These are phyloP conservation scores for Ophiocordyceps camponoti-leonardi DNA, from an alignment of 2,329 filamentous ascomycete genomes.

Conservation along the genomic window DNA sequence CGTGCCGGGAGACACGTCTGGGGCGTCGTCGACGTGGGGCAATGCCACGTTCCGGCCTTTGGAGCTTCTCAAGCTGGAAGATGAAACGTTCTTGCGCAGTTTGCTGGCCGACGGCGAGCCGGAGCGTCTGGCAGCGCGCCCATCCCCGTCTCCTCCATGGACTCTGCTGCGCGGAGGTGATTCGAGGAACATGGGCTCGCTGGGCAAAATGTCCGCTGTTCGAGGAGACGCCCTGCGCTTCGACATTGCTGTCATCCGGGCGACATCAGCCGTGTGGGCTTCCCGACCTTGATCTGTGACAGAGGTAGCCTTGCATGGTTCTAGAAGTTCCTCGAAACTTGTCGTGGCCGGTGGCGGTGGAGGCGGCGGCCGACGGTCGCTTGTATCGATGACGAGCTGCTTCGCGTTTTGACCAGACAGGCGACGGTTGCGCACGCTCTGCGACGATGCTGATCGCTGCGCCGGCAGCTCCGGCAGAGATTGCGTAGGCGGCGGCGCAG, in stretches of 20 bases:
- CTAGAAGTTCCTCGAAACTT: background rate
- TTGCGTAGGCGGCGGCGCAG: constrained; percentile 30
- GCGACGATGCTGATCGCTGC: constrained; percentile 14
- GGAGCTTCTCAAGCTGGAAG: constrained; percentile 52
- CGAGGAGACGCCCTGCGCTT: constrained; percentile 7
- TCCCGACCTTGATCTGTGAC: constrained; percentile 1
- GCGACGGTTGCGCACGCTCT: constrained; percentile 55
- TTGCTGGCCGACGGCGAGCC: constrained; percentile 34
- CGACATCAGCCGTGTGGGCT: constrained; percentile 1
- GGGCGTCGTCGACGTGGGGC: constrained; percentile 40
- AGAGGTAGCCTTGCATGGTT: background rate
- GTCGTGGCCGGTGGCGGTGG: constrained; percentile 2
- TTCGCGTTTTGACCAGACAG: constrained; percentile 67
- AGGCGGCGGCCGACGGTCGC: constrained; percentile 11
- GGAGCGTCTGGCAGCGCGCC: constrained; percentile 22
- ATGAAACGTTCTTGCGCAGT: constrained; percentile 50
- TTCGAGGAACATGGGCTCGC: constrained; percentile 9
- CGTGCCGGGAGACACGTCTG: constrained; percentile 55
- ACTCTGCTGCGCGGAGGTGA: constrained; percentile 16
- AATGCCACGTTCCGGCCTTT: constrained; percentile 59
- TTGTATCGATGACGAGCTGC: constrained; percentile 78
- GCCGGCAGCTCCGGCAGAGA: constrained; percentile 26
- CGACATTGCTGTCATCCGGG: background rate
- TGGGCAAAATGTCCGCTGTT: constrained; percentile 11
- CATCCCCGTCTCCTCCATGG: constrained; percentile 17